A percentile compares a stretch with the other conserved stretches of the same genome.
Evolutionary conservation across 495 filamentous ascomycete genomes (phyloP).

Genomic region (Penicillium alfredii): DNA sequence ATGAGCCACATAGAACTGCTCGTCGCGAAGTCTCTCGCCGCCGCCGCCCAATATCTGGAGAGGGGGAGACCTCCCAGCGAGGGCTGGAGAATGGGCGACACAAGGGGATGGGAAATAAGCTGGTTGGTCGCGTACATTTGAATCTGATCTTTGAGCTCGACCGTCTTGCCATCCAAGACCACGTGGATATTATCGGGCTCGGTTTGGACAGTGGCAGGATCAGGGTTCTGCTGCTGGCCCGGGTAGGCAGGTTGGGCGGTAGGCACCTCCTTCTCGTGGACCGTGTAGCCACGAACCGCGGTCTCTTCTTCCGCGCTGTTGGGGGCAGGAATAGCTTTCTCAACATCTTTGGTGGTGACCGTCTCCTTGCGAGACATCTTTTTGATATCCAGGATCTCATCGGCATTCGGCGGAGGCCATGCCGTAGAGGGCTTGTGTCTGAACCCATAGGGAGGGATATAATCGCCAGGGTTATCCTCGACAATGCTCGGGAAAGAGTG

Average conservation of each 20-base stretch:
- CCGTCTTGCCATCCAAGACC: slow-evolving; percentile 62
- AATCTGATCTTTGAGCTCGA: slow-evolving; percentile 84
- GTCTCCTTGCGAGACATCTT: slow-evolving; percentile 31
- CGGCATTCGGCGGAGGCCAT: slow-evolving; percentile 86
- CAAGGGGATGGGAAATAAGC: slow-evolving; percentile 76
- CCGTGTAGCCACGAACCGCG: slow-evolving; percentile 38
- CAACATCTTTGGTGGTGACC: slow-evolving; percentile 20
- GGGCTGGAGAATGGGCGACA: slow-evolving; percentile 80
- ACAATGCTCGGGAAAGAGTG: slow-evolving; percentile 90
- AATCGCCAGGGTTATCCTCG: slow-evolving; percentile 66
- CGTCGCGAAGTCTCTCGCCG: slow-evolving; percentile 82
- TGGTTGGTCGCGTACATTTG: slow-evolving; percentile 93
- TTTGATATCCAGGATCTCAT: slow-evolving; percentile 52
- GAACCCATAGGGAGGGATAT: slow-evolving; percentile 83
- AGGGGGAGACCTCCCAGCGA: slow-evolving; percentile 81
- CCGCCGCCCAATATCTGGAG: slow-evolving; percentile 80
- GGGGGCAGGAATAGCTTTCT: slow-evolving; percentile 9
- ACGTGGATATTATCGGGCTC: slow-evolving; percentile 47
- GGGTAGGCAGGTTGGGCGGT: slow-evolving; percentile 28
- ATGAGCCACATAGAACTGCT: slow-evolving; percentile 92
- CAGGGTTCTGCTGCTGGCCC: slow-evolving; percentile 24
- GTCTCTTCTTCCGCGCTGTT: slow-evolving; percentile 26
- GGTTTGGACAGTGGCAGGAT: slow-evolving; percentile 20
- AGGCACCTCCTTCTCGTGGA: slow-evolving; percentile 22
- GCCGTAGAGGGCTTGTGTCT: slow-evolving; percentile 72